Conservation (phyloP, 1,284 basidiomycete genomes). For the Meripilus lineatus region DNA sequence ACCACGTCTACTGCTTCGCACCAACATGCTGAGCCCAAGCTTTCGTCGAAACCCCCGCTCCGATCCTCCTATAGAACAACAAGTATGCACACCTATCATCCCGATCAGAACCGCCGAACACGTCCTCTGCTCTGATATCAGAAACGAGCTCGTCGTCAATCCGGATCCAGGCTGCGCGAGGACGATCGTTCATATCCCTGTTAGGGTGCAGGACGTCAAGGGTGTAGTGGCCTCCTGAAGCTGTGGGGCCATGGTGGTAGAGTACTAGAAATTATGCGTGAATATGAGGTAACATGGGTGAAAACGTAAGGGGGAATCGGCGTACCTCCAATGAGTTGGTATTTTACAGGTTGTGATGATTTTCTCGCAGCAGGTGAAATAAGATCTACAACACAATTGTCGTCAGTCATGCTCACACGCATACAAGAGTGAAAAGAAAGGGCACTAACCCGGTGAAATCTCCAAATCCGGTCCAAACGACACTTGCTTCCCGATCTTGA, state of each 20-base stretch:
- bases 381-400: no score
- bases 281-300: slow-evolving; percentile 1
- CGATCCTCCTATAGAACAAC: slow-evolving; percentile 71
- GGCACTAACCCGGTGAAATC: slow-evolving; percentile 63
- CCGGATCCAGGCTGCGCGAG: slow-evolving; percentile 77
- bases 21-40: background rate
- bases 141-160: slow-evolving; percentile 92
- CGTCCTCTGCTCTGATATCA: slow-evolving; percentile 73
- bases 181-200: slow-evolving; percentile 42
- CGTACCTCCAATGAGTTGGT: slow-evolving; percentile 85
- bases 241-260: slow-evolving; percentile 92
- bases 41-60: slow-evolving; percentile 7
- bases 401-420: slow-evolving; percentile 1
- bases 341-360: slow-evolving; percentile 48
- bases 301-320: slow-evolving; percentile 10
- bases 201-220: slow-evolving; percentile 85
- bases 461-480: slow-evolving; percentile 77
- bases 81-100: slow-evolving; percentile 84
- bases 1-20: no score
- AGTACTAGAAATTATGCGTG: slow-evolving; percentile 48
- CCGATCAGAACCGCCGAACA: slow-evolving; percentile 56
- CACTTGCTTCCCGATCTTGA: slow-evolving; percentile 84
- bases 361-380: slow-evolving; percentile 56
- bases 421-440: no score
- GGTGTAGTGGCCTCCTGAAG: slow-evolving; percentile 95